phyloP scores from a whole-genome alignment of 345 rosid species.

The Sapria himalayana region DNA sequence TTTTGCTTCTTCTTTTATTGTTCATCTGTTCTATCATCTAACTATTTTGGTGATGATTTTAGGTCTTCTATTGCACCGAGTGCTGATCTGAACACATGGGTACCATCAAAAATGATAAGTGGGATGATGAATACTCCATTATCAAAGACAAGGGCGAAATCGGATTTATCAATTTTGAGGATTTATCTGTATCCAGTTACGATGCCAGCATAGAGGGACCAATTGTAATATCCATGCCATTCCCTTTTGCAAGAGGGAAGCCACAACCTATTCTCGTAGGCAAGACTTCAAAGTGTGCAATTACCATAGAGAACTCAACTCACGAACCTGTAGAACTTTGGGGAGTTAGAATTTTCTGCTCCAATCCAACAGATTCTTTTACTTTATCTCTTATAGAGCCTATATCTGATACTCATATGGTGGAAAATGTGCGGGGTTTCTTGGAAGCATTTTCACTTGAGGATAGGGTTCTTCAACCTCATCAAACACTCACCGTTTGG shows the following conservation, averaged over 20 bases:
- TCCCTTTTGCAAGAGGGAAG: conserved; percentile 33
- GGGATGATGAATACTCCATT: conserved; percentile 47
- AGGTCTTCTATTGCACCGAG: no score
- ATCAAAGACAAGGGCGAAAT: conserved; percentile 66
- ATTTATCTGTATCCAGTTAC: conserved; percentile 32
- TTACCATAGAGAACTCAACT: conserved; percentile 34
- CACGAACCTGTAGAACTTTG: conserved; percentile 39
- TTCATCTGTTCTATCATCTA: no score
- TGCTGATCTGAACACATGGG: no score
- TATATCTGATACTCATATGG: conserved; percentile 12
- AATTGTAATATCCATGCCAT: conserved; percentile 43
- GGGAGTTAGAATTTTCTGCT: conserved; percentile 40
- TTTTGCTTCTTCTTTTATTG: no score
- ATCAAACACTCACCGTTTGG: conserved; percentile 43
- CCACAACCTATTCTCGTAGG: conserved; percentile 42
- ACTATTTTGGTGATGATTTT: no score
- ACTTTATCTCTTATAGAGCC: conserved; percentile 57
- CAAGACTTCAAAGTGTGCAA: conserved; percentile 28
- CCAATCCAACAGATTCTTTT: conserved; percentile 37
- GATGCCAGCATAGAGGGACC: conserved; percentile 36
- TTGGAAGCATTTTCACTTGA: conserved; percentile 29
- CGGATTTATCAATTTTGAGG: conserved; percentile 45
- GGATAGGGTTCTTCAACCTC: conserved; percentile 64
- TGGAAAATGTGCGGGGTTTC: conserved; percentile 15
- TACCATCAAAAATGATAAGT: conserved; percentile 18